Evolutionary conservation across 257 asterid genomes (phyloP), one percentile per base, ranked within the genome.

Genomic region (Solanum pennellii): DNA sequence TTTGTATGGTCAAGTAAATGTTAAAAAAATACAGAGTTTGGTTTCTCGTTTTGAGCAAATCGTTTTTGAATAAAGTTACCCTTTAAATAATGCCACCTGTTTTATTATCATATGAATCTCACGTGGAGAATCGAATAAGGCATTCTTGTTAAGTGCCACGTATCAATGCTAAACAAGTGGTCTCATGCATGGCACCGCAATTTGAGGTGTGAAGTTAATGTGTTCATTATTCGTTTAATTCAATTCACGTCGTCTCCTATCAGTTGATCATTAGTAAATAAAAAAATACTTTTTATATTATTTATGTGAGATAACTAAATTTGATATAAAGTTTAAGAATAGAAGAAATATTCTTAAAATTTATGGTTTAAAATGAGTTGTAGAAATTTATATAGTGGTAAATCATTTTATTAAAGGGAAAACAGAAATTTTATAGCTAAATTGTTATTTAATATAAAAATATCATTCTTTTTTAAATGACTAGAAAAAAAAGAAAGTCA

Each of bases 61-160:
- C 12, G 35, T 62, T 68, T 85, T 7, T 7, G 15, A 11, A 18
- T n/a, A 5, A 74, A 74, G n/a, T 18, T 35, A n/a, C 87, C 88
- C 85, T 49, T 89, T 9, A 82, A 4, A 31, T 37, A 4, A 3
- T 16, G 85, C 83, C 90, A 56, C 65, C 45, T 79, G 80, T 60
- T 25, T 20, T 7, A 9, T 45, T 18, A 10, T 35, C 49, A 82
- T 62, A 86, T 56, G 86, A 3, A 20, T 5, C 71, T 59, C 41
- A 21, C 87, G 31, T 71, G 88, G 88, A 52, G 77, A 16, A 45
- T 20, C 8, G 18, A 13, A 9, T 44, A 35, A 73, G 86, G 23
- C 33, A 35, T 75, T 85, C 2, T 12, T 12, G n/a, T 84, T 45
- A 16, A 18, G 7, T 65, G 91, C 89, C 89, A 47, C 89, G 83